These are phyloP conservation scores for Pseudocercospora macadamiae DNA, from an alignment of 2,329 filamentous ascomycete species.

Conservation along the genomic window DNA sequence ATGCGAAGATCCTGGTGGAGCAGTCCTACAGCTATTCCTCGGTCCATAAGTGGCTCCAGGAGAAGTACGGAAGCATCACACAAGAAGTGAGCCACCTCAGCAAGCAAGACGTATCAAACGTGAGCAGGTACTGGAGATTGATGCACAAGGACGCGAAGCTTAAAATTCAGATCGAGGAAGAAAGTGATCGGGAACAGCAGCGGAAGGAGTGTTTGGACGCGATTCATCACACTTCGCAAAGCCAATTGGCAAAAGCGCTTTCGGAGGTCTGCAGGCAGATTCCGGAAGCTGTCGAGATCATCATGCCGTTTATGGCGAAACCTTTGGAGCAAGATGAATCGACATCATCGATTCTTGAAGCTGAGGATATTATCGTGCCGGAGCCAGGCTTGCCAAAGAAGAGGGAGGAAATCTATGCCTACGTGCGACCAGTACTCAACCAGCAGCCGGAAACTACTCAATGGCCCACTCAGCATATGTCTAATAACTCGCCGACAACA, in stretches of 20 bases:
- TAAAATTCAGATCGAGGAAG: slow-evolving; percentile 21
- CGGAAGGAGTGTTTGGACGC: slow-evolving; percentile 23
- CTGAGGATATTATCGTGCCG: slow-evolving; percentile 18
- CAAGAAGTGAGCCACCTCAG: slow-evolving; percentile 23
- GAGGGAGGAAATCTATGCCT: not conserved
- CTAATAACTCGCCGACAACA: not conserved
- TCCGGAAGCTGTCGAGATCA: slow-evolving; percentile 24
- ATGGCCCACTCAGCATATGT: not conserved
- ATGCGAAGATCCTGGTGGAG: slow-evolving; percentile 27
- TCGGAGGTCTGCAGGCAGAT: slow-evolving; percentile 26
- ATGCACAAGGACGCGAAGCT: slow-evolving; percentile 27
- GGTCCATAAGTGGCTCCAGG: slow-evolving; percentile 27
- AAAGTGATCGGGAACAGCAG: slow-evolving; percentile 19
- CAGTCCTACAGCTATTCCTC: slow-evolving; percentile 25
- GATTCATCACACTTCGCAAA: slow-evolving; percentile 20
- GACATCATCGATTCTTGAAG: slow-evolving; percentile 16
- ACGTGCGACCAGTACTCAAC: not conserved
- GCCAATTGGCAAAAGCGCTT: slow-evolving; percentile 24
- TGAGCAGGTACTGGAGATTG: slow-evolving; percentile 23
- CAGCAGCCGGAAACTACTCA: not conserved
- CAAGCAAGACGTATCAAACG: slow-evolving; percentile 29
- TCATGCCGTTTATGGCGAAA: slow-evolving; percentile 20
- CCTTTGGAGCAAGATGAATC: not conserved
- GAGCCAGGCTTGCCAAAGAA: slow-evolving; percentile 14
- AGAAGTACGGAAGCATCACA: slow-evolving; percentile 21